Conservation (phyloP, 768 basidiomycete genomes). For the Boletus vinaceobasis region DNA sequence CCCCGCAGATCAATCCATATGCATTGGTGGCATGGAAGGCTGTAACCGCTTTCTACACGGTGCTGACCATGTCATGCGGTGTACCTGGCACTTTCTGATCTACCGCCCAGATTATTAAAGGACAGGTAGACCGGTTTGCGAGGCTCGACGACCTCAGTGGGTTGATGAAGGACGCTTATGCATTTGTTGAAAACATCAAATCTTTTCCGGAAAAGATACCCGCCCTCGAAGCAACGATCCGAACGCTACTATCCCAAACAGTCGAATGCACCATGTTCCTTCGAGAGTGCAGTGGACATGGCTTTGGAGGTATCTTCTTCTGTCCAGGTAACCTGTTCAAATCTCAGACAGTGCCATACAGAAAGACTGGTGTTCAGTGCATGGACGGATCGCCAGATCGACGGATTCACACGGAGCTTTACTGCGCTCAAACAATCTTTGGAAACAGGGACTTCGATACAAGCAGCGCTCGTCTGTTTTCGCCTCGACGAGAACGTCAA, state of each 20-base stretch:
- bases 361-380: constrained; percentile 15
- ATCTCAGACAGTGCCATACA: constrained; percentile 11
- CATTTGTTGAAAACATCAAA: constrained; percentile 30
- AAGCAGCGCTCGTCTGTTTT: constrained; percentile 26
- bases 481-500: constrained; percentile 28
- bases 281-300: constrained; percentile 34
- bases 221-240: constrained; percentile 26
- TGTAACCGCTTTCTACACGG: constrained; percentile 27
- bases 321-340: not conserved
- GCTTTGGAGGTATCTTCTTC: constrained; percentile 30
- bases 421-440: constrained; percentile 25
- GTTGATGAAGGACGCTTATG: constrained; percentile 32
- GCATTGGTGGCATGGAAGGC: constrained; percentile 28
- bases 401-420: constrained; percentile 21
- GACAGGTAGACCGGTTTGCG: constrained; percentile 26
- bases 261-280: constrained; percentile 37
- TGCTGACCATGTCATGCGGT: not conserved
- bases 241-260: constrained; percentile 29
- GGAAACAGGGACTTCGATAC: constrained; percentile 23
- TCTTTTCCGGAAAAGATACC: constrained; percentile 28
- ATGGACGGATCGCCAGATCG: constrained; percentile 21
- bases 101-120: constrained; percentile 23
- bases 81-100: constrained; percentile 5
- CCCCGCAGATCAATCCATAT: constrained; percentile 24
- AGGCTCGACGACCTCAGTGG: constrained; percentile 25